Conservation (phyloP, 2,329 filamentous ascomycete genomes). For the Venturia aucupariae region DNA sequence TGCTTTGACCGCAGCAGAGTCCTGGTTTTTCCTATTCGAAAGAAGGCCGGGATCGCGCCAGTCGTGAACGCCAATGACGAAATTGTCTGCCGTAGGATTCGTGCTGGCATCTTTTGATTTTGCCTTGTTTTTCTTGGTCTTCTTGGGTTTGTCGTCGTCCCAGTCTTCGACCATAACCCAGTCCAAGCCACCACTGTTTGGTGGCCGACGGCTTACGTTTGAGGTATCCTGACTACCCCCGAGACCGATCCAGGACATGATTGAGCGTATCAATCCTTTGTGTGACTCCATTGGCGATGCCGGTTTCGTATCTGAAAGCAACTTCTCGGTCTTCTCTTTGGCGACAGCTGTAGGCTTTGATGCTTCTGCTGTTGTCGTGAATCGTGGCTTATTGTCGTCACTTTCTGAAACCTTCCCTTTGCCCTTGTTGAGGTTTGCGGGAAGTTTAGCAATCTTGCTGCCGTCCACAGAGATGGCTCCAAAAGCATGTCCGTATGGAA, state of each 20-base stretch:
- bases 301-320: neutral
- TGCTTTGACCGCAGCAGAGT: slow-evolving; percentile 14
- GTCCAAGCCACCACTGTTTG: slow-evolving; percentile 63
- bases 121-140: slow-evolving; percentile 17
- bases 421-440: slow-evolving; percentile 12
- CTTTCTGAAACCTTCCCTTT: slow-evolving; percentile 15
- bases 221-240: slow-evolving; percentile 20
- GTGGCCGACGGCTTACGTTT: slow-evolving; percentile 53
- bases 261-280: slow-evolving; percentile 36
- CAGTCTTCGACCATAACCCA: slow-evolving; percentile 64
- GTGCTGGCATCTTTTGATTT: slow-evolving; percentile 18
- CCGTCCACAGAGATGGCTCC: neutral
- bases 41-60: slow-evolving; percentile 74
- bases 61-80: slow-evolving; percentile 77
- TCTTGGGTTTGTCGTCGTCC: slow-evolving; percentile 33
- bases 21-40: slow-evolving; percentile 23
- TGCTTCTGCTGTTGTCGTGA: slow-evolving; percentile 20
- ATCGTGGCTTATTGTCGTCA: slow-evolving; percentile 19
- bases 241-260: slow-evolving; percentile 37
- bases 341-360: slow-evolving; percentile 23
- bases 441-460: slow-evolving; percentile 6
- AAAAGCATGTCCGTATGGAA: slow-evolving; percentile 52
- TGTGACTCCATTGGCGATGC: slow-evolving; percentile 14
- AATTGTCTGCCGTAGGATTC: slow-evolving; percentile 46
- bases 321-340: slow-evolving; percentile 17